Base-by-base conservation (phyloP, 2,329 filamentous ascomycete species). In the Scolecobasidium constrictum region DNA sequence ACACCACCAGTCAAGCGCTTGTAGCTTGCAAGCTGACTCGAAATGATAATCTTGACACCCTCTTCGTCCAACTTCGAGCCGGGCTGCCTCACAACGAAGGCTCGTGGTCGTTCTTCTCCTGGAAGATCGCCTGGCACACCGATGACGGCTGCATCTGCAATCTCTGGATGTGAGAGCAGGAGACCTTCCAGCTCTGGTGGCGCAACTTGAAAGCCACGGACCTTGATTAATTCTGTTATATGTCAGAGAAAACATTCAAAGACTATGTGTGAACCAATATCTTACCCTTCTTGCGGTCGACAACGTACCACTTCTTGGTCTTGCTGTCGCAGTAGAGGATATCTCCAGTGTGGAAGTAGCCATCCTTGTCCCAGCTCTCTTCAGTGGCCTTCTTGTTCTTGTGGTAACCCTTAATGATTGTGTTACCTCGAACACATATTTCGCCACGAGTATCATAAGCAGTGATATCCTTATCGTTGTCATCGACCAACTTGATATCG, bases 1-100 rank as follows among this genome's bases (percentile, higher is more conserved):
- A 83, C 61, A 70, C 43, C 79, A 72, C 44, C 79, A 53, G 72
- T 75, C 46, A 84, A 66, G 68, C 75, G 78, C 63, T 84, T 84
- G 56, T 83, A 75, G 15, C 73, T 67, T 1, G 81, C 77, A 57
- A 85, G 81, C 59, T 77, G 78, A 38, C 75, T 69, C 54, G 74
- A 69, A 4, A 86, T 77, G 55, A 78, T 76, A 49, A 72, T 68
- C 36, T 56, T 55, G 1, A 67, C 67, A 7, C 61, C 48, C 42
- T 48, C 52, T 20, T 56, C 52, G 20, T 49, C 40, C 20, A 52
- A 13, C 15, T 18, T 22, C 38, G 23, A 15, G 20, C 43, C 43
- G 4, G 41, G 16, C 15, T 19, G 12, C 11, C 21, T 37, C 3
- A 45, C 43, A 3, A 46, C 42, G 17, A 46, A 45, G 6, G 43